Evolutionary conservation across 1,139 yeast genomes (phyloP).

Genomic region (Saccharomyces pastorianus): DNA sequence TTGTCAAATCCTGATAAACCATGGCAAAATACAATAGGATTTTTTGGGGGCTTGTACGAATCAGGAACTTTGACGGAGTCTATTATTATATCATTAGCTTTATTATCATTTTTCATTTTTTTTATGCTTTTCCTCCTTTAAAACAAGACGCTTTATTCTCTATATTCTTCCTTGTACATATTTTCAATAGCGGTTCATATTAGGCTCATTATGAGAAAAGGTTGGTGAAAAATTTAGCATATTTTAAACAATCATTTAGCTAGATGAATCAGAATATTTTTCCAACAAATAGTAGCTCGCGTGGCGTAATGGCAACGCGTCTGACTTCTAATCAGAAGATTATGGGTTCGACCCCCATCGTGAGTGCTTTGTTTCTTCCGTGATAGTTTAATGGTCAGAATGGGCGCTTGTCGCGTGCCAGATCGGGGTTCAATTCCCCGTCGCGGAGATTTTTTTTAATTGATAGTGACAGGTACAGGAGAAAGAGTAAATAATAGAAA

Average conservation of each 20-base stretch:
- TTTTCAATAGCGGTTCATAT: neutral
- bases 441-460: constrained; percentile 29
- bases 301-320: constrained; percentile 58
- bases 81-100: neutral
- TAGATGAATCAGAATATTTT: too few relatives aligned
- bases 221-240: neutral
- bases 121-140: neutral
- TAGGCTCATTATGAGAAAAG: neutral
- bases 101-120: neutral
- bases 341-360: constrained; percentile 56
- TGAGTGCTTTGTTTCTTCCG: constrained; percentile 36
- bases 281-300: constrained; percentile 33
- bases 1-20: constrained; percentile 78
- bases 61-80: neutral
- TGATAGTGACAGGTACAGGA: neutral
- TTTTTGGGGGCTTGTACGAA: constrained; percentile 36
- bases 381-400: constrained; percentile 34
- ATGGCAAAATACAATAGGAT: constrained; percentile 74
- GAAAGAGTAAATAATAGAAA: neutral
- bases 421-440: constrained; percentile 36
- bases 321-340: constrained; percentile 54
- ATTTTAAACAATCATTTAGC: too few relatives aligned
- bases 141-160: neutral
- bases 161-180: neutral
- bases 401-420: constrained; percentile 36